Percentiles rank a stretch among this genome's conserved stretches.
Conservation (phyloP, 2,329 filamentous ascomycete species). For the Cladosporium halotolerans region DNA sequence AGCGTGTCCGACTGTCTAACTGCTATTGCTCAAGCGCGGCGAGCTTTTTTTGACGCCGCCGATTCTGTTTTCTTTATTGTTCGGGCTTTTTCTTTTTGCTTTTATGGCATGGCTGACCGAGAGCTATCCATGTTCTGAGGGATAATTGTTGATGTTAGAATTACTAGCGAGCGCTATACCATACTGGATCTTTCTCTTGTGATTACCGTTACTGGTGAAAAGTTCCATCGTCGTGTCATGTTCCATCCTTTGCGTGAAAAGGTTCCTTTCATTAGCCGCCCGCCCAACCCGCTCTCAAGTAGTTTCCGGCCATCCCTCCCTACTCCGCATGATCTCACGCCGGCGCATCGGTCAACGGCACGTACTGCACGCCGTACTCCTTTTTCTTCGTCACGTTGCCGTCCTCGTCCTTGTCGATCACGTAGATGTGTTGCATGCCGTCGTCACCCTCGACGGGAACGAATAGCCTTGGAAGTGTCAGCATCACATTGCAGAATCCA, state of each 20-base stretch:
- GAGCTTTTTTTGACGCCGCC: not conserved
- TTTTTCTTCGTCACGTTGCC: constrained; percentile 57
- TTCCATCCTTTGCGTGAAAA: too few relatives aligned
- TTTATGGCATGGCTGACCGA: not conserved
- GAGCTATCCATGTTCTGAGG: not conserved
- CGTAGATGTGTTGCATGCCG: constrained; percentile 61
- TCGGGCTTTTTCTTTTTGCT: constrained; percentile 2
- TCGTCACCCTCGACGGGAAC: constrained; percentile 59
- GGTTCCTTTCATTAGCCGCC: too few relatives aligned
- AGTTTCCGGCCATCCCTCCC: not conserved
- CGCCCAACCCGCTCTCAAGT: too few relatives aligned
- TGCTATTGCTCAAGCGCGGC: not conserved
- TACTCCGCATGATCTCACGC: not conserved
- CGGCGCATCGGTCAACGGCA: constrained; percentile 70
- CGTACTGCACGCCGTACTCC: constrained; percentile 68
- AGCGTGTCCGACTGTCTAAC: not conserved
- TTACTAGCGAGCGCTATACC: constrained; percentile 16
- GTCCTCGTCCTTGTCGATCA: constrained; percentile 63
- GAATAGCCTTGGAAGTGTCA: constrained; percentile 53
- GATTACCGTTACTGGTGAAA: too few relatives aligned
- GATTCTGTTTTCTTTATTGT: not conserved
- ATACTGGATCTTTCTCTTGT: constrained; percentile 1
- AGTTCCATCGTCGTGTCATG: too few relatives aligned
- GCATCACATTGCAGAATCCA: not conserved
- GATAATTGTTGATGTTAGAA: constrained; percentile 4